Evolutionary conservation across 2,329 filamentous ascomycete genomes (phyloP).

Genomic region (Epicoccum nigrum): DNA sequence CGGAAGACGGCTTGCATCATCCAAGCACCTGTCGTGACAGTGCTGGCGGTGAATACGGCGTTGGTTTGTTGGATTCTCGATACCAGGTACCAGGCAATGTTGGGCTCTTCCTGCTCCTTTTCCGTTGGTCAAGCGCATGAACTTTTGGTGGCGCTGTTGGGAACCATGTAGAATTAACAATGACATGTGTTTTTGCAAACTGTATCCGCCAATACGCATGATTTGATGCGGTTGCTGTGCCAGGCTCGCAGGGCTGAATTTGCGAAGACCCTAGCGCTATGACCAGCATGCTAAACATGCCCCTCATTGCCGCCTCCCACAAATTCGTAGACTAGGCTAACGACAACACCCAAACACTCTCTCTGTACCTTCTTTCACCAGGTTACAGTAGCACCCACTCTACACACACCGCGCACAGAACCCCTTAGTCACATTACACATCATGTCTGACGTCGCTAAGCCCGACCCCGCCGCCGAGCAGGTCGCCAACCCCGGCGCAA

Average conservation of each 20-base stretch:
- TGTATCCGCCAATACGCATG: neutral
- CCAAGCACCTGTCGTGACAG: neutral
- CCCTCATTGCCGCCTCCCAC: conserved; percentile 33
- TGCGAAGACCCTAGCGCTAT: neutral
- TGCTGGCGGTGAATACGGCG: conserved; percentile 4
- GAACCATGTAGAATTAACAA: too few species aligned
- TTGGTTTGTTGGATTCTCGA: conserved; percentile 13
- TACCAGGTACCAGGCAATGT: conserved; percentile 6
- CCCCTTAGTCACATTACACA: conserved; percentile 10
- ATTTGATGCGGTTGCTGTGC: neutral
- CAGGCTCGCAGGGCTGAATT: conserved; percentile 7
- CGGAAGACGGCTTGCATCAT: conserved; percentile 11
- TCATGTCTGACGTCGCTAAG: conserved; percentile 49
- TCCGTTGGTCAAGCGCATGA: neutral
- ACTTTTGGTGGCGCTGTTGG: too few species aligned
- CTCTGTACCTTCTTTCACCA: conserved; percentile 15
- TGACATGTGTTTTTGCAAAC: too few species aligned
- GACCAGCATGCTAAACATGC: conserved; percentile 10
- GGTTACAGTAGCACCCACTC: conserved; percentile 5
- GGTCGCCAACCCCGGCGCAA: conserved; percentile 48
- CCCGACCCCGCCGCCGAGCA: conserved; percentile 50
- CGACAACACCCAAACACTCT: conserved; percentile 26
- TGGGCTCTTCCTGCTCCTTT: neutral
- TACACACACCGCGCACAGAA: conserved; percentile 12
- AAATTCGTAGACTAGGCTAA: conserved; percentile 32